phyloP scores from a whole-genome alignment of 768 basidiomycete species.

The Leccinum incarnatum region DNA sequence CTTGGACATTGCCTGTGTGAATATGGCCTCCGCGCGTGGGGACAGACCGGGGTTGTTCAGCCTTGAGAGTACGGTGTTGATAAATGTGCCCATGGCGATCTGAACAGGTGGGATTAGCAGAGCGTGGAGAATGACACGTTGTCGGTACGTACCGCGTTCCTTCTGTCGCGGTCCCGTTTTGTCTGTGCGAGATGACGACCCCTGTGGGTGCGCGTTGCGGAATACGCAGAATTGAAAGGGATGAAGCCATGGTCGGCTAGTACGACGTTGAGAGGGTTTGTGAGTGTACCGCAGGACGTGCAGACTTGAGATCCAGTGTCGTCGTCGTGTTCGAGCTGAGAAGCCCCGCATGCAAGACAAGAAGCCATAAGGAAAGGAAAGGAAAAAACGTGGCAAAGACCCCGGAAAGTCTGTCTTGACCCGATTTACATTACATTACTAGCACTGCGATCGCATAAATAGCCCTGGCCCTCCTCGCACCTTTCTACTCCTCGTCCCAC shows the following conservation, averaged over 20 bases:
- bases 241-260: constrained; percentile 48
- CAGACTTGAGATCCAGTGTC: constrained; percentile 62
- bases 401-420: constrained; percentile 23
- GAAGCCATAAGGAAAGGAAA: constrained; percentile 1
- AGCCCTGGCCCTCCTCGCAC: constrained; percentile 24
- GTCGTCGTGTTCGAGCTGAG: constrained; percentile 51
- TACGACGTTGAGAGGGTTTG: constrained; percentile 57
- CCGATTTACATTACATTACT: too few species aligned
- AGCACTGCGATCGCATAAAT: constrained; percentile 26
- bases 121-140: constrained; percentile 12
- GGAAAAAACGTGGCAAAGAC: background rate
- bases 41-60: constrained; percentile 59
- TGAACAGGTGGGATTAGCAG: constrained; percentile 29
- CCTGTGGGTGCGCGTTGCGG: constrained; percentile 40
- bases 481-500: constrained; percentile 22
- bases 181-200: background rate
- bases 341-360: constrained; percentile 55
- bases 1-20: constrained; percentile 61
- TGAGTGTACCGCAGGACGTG: constrained; percentile 67
- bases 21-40: constrained; percentile 64
- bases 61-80: constrained; percentile 56
- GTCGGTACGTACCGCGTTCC: constrained; percentile 52
- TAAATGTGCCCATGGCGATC: constrained; percentile 64
- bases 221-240: constrained; percentile 35
- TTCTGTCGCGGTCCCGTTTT: constrained; percentile 48